Base-by-base conservation (phyloP, 2,329 filamentous ascomycete species). In the Ascochyta fabae region DNA sequence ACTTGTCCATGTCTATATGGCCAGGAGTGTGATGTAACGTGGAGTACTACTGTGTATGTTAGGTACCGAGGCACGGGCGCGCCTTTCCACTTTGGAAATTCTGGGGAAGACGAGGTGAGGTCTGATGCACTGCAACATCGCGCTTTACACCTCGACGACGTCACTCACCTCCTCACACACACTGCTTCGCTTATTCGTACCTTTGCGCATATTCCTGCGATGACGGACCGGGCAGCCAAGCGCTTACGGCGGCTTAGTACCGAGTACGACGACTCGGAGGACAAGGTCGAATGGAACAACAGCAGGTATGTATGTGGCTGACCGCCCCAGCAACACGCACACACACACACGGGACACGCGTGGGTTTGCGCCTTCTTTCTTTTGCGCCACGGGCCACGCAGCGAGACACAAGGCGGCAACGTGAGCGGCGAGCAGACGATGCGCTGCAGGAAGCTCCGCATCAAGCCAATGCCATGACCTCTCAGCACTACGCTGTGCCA, bases 181-280 rank as follows among this genome's bases (percentile, higher is more conserved):
- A 12, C 12, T 38, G 22, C 19, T 27, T 42, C 23, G 31, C 46
- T 34, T 41, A 12, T 41, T 22, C 0, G 10, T 16, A 29, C 1
- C 23, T 10, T 38, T 13, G 46, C 41, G 29, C 41, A 47, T 31
- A n/a, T 29, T 42, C 5, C 22, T 31, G 35, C 26, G 24, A 74
- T 73, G 71, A 56, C 67, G 33, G 70, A 73, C 42, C 63, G 70
- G 16, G 68, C 74, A 24, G 66, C 68, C 22, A 78, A 77, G 69
- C 75, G 76, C 57, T 67, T 73, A 65, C 72, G 74, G 52, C 74
- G 75, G 51, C 65, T 75, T 60, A 77, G 72, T 68, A 74, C 70
- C 61, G 76, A 78, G 57, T 63, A 75, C 62, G 73, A 76, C 53
- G 71, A 74, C 39, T 70, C 65, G 68, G 50, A 57, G 54, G 59